Base-by-base conservation (phyloP, 2,329 filamentous ascomycete genomes). In the Albophoma yamanashiensis region DNA sequence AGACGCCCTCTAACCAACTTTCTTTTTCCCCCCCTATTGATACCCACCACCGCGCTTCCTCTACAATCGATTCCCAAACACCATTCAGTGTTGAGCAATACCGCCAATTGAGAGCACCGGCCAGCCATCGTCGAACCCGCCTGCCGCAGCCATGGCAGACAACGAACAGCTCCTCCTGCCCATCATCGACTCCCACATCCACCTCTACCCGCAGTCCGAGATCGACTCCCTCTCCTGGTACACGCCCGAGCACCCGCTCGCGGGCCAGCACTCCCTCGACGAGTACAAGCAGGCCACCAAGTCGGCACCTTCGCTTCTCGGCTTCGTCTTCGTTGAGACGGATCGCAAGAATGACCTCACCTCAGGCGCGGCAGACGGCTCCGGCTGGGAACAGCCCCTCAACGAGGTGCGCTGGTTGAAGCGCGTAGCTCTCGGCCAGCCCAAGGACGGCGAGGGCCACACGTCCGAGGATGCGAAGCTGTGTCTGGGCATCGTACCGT, bases 151-250 rank as follows among this genome's bases (percentile, higher is more conserved):
- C 63, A 75, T 74, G 73, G 67, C 75, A 60, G 70, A 78, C 61
- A 64, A 72, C 27, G 47, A 53, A 27, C 70, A 73, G 65, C 69
- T 75, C 66, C 61, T 75, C 67, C 75, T 81, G 71, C 83, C 80
- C 67, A 87, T 96, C 69, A 85, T 97, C 73, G 92, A 97, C 78
- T 88, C 91, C 45, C 93, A 97, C 78, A 88, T 97, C 74, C 92
- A 97, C 76, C 85, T 97, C 69, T 96, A 86, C 78, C 89, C 91
- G 53, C 74, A 78, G 55, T 81, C 82, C 58, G 89, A 93, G 67
- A 70, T 89, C 58, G 70, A 80, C 59, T 82, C 83, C 45, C 83
- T 95, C 63, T 76, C 83, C 61, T 96, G 91, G 92, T 83, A 84
- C 75, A 80, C 73, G 4, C 75, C 83, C 6, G 75, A 79, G 55